These are phyloP conservation scores for Castanea crenata DNA, from an alignment of 306 rosid species.

Conservation along the genomic window DNA sequence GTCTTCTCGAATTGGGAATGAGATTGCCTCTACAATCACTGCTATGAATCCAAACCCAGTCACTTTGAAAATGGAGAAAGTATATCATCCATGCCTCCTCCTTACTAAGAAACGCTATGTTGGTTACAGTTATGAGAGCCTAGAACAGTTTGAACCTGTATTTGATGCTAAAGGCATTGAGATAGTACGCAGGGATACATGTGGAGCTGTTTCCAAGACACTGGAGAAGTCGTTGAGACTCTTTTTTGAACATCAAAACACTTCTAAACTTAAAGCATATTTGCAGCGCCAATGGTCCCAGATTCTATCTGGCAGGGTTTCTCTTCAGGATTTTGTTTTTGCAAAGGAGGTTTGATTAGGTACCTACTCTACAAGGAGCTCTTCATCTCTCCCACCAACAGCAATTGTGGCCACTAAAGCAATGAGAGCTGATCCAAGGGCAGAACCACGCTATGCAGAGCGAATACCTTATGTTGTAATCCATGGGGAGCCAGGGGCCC, in stretches of 20 bases:
- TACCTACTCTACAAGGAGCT: slow-evolving; percentile 61
- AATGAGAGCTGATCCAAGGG: slow-evolving; percentile 80
- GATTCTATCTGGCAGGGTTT: slow-evolving; percentile 75
- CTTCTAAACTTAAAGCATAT: slow-evolving; percentile 67
- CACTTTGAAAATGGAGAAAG: slow-evolving; percentile 90
- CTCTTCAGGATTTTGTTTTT: slow-evolving; percentile 85
- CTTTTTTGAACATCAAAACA: slow-evolving; percentile 71
- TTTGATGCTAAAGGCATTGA: slow-evolving; percentile 99
- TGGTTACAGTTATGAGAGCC: slow-evolving; percentile 91
- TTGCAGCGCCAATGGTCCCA: slow-evolving; percentile 90
- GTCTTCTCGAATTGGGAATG: slow-evolving; percentile 75
- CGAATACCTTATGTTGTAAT: slow-evolving; percentile 85
- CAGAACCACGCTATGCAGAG: slow-evolving; percentile 94
- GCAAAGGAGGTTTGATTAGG: slow-evolving; percentile 97
- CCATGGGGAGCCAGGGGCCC: slow-evolving; percentile 94
- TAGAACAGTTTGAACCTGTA: slow-evolving; percentile 61
- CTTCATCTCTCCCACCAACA: slow-evolving; percentile 87
- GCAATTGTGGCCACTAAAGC: slow-evolving; percentile 98
- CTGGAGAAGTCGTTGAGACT: slow-evolving; percentile 85
- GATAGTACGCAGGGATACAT: slow-evolving; percentile 92
- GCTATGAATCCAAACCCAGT: slow-evolving; percentile 92
- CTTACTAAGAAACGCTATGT: slow-evolving; percentile 95
- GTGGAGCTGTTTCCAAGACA: slow-evolving; percentile 84
- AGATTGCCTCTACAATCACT: slow-evolving; percentile 82
- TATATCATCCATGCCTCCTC: slow-evolving; percentile 86